phyloP scores from a whole-genome alignment of 164 flowering plant genomes.

The Nymphaea thermarum region DNA sequence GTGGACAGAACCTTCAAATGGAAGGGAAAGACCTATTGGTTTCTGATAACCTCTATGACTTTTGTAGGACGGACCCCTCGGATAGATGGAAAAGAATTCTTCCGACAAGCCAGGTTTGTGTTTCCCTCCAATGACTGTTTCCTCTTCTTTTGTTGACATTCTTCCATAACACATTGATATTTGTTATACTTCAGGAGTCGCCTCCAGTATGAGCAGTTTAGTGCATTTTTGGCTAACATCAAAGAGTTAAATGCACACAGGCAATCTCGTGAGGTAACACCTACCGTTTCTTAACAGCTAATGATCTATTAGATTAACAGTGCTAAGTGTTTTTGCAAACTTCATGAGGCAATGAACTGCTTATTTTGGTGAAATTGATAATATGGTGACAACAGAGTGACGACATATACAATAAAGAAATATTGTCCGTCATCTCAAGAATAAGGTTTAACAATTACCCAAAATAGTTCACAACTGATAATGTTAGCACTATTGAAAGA shows the following conservation, averaged over 20 bases:
- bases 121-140: neutral
- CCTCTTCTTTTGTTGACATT: neutral
- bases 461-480: too few species aligned
- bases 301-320: too few species aligned
- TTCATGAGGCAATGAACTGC: too few species aligned
- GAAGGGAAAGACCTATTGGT: neutral
- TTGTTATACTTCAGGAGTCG: conserved; percentile 50
- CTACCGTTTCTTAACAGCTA: neutral
- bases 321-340: too few species aligned
- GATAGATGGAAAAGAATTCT: conserved; percentile 95
- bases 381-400: too few species aligned
- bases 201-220: conserved; percentile 83
- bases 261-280: conserved; percentile 89
- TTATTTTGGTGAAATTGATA: too few species aligned
- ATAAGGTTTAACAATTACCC: too few species aligned
- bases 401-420: too few species aligned
- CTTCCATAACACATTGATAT: neutral
- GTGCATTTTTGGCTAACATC: conserved; percentile 84
- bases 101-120: conserved; percentile 84
- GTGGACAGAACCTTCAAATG: too few species aligned
- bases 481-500: too few species aligned
- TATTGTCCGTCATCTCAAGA: too few species aligned
- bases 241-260: conserved; percentile 88
- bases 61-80: conserved; percentile 56
- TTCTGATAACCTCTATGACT: neutral